These are phyloP conservation scores for Arthroderma sp. DNA, from an alignment of 2,329 filamentous ascomycete genomes.

Conservation along the genomic window DNA sequence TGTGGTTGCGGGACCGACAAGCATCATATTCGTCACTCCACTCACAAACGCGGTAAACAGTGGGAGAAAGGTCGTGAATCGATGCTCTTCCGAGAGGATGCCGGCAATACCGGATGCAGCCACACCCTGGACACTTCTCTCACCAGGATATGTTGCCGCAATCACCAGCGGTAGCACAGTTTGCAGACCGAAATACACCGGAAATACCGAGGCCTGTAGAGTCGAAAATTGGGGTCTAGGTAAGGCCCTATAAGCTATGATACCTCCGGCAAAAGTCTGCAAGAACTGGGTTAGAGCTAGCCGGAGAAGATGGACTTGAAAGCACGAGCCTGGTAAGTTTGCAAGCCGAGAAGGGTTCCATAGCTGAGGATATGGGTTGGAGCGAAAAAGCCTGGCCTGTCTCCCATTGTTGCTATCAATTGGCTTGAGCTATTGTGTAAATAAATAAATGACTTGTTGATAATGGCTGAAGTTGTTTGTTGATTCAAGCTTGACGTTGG, in stretches of 20 bases:
- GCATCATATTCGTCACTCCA: slow-evolving; percentile 55
- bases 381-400: slow-evolving; percentile 5
- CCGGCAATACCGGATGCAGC: slow-evolving; percentile 38
- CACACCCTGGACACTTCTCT: slow-evolving; percentile 23
- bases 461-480: not conserved
- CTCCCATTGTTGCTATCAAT: slow-evolving; percentile 4
- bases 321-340: slow-evolving; percentile 63
- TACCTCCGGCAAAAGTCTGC: slow-evolving; percentile 60
- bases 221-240: slow-evolving; percentile 67
- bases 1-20: slow-evolving; percentile 63
- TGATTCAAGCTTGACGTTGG: not conserved
- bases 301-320: not conserved
- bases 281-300: slow-evolving; percentile 2
- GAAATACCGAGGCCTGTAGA: slow-evolving; percentile 67
- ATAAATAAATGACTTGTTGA: not conserved
- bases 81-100: slow-evolving; percentile 47
- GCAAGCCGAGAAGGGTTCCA: slow-evolving; percentile 72
- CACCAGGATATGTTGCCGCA: slow-evolving; percentile 68
- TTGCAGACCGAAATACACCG: slow-evolving; percentile 75
- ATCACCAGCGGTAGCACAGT: slow-evolving; percentile 59
- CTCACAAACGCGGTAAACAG: slow-evolving; percentile 57
- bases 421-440: not conserved
- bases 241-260: slow-evolving; percentile 63
- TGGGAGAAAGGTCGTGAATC: slow-evolving; percentile 53
- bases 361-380: slow-evolving; percentile 40